These are phyloP conservation scores for Ophiostoma angusticollis DNA, from an alignment of 2,329 filamentous ascomycete genomes.

Conservation along the genomic window DNA sequence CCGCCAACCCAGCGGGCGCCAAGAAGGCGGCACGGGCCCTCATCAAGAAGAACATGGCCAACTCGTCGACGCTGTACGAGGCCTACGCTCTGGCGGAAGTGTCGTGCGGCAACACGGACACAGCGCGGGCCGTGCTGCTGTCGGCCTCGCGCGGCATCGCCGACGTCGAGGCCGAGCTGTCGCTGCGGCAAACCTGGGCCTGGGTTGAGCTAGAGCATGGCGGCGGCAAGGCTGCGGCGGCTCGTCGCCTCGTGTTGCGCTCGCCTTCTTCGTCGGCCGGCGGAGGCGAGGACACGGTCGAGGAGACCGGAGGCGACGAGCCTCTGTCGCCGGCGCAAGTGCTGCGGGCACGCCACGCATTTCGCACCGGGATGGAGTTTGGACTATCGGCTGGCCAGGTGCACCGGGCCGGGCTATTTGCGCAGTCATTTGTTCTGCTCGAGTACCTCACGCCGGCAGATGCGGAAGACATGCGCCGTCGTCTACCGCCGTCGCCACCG, in stretches of 20 bases:
- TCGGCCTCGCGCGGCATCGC: slow-evolving; percentile 34
- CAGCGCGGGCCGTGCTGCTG: slow-evolving; percentile 51
- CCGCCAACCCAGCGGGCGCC: slow-evolving; percentile 38
- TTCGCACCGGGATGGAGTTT: slow-evolving; percentile 42
- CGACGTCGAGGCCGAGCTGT: slow-evolving; percentile 11
- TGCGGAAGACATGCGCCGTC: too few relatives aligned
- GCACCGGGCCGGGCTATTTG: slow-evolving; percentile 38
- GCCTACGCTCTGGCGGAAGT: slow-evolving; percentile 64
- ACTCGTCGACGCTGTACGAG: slow-evolving; percentile 61
- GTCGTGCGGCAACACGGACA: slow-evolving; percentile 39
- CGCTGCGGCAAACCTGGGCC: slow-evolving; percentile 48
- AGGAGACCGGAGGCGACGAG: slow-evolving; percentile 1
- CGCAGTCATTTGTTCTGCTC: slow-evolving; percentile 52
- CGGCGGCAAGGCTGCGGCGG: slow-evolving; percentile 22
- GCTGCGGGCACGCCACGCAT: slow-evolving; percentile 40
- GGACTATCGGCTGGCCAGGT: slow-evolving; percentile 37
- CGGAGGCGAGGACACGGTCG: slow-evolving; percentile 14
- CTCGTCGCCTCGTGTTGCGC: slow-evolving; percentile 27
- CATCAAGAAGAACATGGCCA: slow-evolving; percentile 54
- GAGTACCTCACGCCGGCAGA: slow-evolving; percentile 46
- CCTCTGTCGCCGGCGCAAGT: slow-evolving; percentile 25
- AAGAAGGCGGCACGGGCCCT: slow-evolving; percentile 62
- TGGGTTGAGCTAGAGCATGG: slow-evolving; percentile 53
- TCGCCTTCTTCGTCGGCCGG: too few relatives aligned
- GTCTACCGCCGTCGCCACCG: too few relatives aligned